Percentiles rank a stretch among this genome's conserved stretches.
Conservation (phyloP, 2,329 filamentous ascomycete genomes). For the Monilinia fructicola region DNA sequence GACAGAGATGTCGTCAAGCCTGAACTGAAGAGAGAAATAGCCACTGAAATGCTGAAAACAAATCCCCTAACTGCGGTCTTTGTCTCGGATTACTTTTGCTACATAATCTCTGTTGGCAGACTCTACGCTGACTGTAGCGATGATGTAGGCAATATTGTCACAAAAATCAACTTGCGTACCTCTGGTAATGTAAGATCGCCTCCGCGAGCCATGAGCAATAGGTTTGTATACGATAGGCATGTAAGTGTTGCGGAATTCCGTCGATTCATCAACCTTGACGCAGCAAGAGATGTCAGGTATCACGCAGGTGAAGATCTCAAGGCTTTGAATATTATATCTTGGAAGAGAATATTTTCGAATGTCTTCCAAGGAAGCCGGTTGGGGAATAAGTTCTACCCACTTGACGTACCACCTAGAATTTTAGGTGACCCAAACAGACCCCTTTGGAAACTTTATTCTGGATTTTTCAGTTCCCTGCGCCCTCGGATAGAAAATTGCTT, state of each 20-base stretch:
- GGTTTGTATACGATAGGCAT: background rate
- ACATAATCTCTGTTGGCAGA: constrained; percentile 19
- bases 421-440: too few relatives aligned
- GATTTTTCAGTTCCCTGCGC: background rate
- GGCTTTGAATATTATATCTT: background rate
- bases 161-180: background rate
- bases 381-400: background rate
- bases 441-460: background rate
- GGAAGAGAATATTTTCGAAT: background rate
- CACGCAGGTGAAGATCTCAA: background rate
- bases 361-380: background rate
- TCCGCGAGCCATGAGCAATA: background rate
- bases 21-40: background rate
- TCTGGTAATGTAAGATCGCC: background rate
- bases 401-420: background rate
- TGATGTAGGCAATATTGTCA: background rate
- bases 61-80: background rate
- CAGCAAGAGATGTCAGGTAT: background rate
- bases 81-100: constrained; percentile 14
- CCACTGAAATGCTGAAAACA: background rate
- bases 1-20: background rate
- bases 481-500: background rate
- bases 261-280: background rate
- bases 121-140: constrained; percentile 2
- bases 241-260: background rate